phyloP scores from a whole-genome alignment of 768 basidiomycete genomes.

The Gymnopilus junonius region DNA sequence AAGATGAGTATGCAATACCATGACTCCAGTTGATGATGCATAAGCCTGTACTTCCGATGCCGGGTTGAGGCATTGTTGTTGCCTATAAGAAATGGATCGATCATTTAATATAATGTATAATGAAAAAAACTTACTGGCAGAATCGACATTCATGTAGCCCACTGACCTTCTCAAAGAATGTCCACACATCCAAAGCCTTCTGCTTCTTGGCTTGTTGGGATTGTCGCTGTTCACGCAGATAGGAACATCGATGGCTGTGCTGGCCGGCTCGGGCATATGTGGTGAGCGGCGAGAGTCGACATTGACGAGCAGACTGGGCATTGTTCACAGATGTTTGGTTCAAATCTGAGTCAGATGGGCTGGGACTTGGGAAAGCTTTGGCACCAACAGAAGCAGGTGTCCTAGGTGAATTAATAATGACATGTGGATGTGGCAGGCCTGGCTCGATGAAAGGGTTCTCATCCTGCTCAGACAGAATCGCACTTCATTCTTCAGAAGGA shows the following conservation, averaged over 20 bases:
- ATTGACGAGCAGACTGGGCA: background rate
- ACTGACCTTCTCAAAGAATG: no score
- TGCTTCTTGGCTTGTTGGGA: no score
- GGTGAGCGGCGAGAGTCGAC: background rate
- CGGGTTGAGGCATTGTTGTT: background rate
- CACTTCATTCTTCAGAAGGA: background rate
- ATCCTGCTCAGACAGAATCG: background rate
- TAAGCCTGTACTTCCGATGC: background rate
- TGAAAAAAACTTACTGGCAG: no score
- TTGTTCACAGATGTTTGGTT: background rate
- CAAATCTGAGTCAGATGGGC: background rate
- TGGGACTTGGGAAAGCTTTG: background rate
- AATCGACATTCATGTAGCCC: no score
- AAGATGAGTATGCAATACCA: slow-evolving; percentile 16
- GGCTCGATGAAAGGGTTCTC: background rate
- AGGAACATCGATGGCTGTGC: no score
- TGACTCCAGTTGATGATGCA: background rate
- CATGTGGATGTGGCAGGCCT: background rate
- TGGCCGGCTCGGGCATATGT: no score
- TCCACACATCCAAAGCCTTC: no score
- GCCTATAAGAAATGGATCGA: background rate
- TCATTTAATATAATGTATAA: background rate
- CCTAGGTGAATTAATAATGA: background rate
- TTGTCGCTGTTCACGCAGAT: no score
- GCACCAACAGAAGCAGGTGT: slow-evolving; percentile 5